Percentiles rank a stretch among this genome's conserved stretches.
phyloP scores from a whole-genome alignment of 2,329 filamentous ascomycete species.

The Nigrospora sphaerica region DNA sequence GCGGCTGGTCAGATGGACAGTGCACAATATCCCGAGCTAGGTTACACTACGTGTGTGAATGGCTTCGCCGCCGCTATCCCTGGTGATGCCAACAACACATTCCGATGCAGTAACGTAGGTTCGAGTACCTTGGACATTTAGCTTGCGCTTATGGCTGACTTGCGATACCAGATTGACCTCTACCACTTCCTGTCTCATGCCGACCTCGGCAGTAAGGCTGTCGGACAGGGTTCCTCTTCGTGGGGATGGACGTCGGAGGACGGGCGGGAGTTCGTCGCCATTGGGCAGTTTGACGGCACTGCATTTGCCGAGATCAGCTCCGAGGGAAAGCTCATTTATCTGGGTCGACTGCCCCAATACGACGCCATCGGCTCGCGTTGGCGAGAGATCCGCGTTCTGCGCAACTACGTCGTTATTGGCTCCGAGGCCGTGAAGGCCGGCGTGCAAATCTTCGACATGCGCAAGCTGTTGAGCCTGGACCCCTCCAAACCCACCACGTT shows the following conservation, averaged over 20 bases:
- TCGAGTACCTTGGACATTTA: not conserved
- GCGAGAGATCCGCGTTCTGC: conserved; percentile 33
- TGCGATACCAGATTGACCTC: conserved; percentile 2
- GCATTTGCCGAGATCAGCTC: conserved; percentile 39
- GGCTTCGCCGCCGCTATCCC: conserved; percentile 35
- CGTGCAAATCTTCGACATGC: conserved; percentile 58
- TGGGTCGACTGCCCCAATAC: conserved; percentile 36
- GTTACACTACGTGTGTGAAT: conserved; percentile 25
- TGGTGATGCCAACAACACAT: conserved; percentile 39
- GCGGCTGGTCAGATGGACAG: not conserved
- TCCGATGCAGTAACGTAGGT: conserved; percentile 34
- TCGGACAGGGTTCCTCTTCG: conserved; percentile 24
- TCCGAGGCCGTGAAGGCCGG: conserved; percentile 40
- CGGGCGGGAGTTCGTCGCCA: conserved; percentile 36
- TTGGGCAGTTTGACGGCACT: conserved; percentile 41
- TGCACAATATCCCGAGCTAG: not conserved
- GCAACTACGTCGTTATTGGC: conserved; percentile 27
- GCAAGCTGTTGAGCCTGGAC: conserved; percentile 39
- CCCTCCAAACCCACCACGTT: conserved; percentile 28
- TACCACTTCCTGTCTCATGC: conserved; percentile 38
- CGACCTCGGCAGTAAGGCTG: conserved; percentile 31
- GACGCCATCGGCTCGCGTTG: conserved; percentile 19
- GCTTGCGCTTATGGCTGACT: not conserved
- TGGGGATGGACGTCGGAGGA: conserved; percentile 36
- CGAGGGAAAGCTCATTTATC: conserved; percentile 36